Percentiles rank a stretch among this genome's conserved stretches.
Conservation (phyloP, 2,329 filamentous ascomycete species). For the Dothideomycetidae sp. region DNA sequence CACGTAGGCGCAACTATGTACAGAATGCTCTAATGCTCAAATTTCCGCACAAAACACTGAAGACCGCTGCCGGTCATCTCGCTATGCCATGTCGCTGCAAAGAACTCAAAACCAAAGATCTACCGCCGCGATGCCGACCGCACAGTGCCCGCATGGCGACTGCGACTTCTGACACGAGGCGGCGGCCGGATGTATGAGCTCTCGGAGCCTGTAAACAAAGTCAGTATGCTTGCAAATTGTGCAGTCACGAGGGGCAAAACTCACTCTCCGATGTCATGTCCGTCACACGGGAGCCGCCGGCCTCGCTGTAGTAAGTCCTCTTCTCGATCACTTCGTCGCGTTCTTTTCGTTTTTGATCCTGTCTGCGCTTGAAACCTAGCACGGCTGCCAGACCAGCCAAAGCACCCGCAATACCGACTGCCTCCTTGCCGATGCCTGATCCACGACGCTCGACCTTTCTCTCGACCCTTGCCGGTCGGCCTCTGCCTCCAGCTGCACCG, state of each 20-base stretch:
- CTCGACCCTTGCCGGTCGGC: constrained; percentile 21
- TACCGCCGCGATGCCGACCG: background rate
- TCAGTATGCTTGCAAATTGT: constrained; percentile 1
- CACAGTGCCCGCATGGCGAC: constrained; percentile 1
- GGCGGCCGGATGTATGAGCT: constrained; percentile 6
- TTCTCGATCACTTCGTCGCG: constrained; percentile 24
- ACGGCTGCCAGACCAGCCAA: constrained; percentile 31
- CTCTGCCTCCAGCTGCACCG: constrained; percentile 14
- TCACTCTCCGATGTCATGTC: constrained; percentile 28
- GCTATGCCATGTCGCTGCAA: no score
- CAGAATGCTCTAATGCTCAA: no score
- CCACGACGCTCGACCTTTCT: constrained; percentile 23
- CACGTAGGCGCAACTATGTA: no score
- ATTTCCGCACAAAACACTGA: no score
- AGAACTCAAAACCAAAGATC: no score
- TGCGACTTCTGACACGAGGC: constrained; percentile 6
- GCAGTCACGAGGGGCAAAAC: no score
- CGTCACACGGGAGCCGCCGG: background rate
- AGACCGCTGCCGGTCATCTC: no score
- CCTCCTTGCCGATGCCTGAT: constrained; percentile 19
- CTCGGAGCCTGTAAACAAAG: constrained; percentile 1
- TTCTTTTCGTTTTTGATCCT: constrained; percentile 23
- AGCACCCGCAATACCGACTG: constrained; percentile 27
- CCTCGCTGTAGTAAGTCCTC: constrained; percentile 31
- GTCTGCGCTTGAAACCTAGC: constrained; percentile 31